Percentiles rank a stretch among this genome's conserved stretches.
phyloP scores from a whole-genome alignment of 2,329 filamentous ascomycete genomes.

The Triangularia setosa region DNA sequence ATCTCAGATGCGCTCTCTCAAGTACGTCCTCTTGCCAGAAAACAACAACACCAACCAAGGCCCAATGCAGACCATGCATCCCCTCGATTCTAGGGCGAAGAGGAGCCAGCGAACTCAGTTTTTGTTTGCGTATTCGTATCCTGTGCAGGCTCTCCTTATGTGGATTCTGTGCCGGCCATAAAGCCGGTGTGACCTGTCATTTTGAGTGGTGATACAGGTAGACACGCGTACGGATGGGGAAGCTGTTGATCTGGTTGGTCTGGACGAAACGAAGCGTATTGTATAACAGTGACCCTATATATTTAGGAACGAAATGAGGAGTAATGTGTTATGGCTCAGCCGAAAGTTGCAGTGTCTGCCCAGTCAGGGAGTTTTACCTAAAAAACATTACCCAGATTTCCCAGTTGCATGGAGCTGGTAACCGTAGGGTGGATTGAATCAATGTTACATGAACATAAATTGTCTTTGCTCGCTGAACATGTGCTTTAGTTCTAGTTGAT shows the following conservation, averaged over 20 bases:
- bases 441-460: not conserved
- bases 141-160: conserved; percentile 94
- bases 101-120: conserved; percentile 87
- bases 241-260: not conserved
- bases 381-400: not conserved
- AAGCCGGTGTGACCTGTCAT: not conserved
- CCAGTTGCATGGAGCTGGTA: not conserved
- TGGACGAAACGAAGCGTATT: not conserved
- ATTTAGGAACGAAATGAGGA: not conserved
- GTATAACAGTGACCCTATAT: not conserved
- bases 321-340: not conserved
- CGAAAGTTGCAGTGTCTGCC: not conserved
- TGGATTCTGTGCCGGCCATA: conserved; percentile 59
- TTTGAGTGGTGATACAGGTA: not conserved
- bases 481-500: not conserved
- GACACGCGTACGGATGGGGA: not conserved
- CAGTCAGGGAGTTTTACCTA: not conserved
- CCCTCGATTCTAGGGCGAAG: conserved; percentile 72
- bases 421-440: not conserved
- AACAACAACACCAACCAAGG: conserved; percentile 62
- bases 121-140: conserved; percentile 88
- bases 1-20: conserved; percentile 78
- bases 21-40: conserved; percentile 92
- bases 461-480: not conserved
- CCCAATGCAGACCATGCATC: conserved; percentile 50